These are phyloP conservation scores for Pyrenopolyporus hunteri DNA, from an alignment of 495 filamentous ascomycete genomes.

Conservation along the genomic window DNA sequence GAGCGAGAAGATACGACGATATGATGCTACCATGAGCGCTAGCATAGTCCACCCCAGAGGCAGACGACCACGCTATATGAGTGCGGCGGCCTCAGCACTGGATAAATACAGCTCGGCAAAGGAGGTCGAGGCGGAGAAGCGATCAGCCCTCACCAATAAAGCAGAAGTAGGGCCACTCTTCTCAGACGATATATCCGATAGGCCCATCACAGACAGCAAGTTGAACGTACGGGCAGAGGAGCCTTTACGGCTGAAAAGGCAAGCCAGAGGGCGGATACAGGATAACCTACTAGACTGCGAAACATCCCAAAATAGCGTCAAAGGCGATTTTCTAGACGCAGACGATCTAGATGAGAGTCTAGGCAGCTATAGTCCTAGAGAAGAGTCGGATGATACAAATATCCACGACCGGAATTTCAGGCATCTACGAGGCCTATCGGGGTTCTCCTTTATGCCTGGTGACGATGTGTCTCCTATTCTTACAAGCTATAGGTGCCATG, in stretches of 20 bases:
- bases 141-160: not conserved
- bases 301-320: not conserved
- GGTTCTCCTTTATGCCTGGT: conserved; percentile 28
- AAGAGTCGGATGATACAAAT: not conserved
- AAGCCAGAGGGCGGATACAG: conserved; percentile 13
- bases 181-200: conserved; percentile 15
- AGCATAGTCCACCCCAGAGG: not conserved
- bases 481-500: too few species aligned
- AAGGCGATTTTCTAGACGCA: not conserved
- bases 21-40: conserved; percentile 1
- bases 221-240: not conserved
- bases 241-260: not conserved
- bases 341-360: not conserved
- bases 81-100: not conserved
- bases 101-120: not conserved
- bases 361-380: not conserved
- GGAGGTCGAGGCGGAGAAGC: not conserved
- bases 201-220: not conserved
- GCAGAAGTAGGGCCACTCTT: conserved; percentile 11
- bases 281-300: conserved; percentile 15
- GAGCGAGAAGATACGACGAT: conserved; percentile 34
- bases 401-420: not conserved
- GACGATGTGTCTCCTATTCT: conserved; percentile 15
- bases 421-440: conserved; percentile 12
- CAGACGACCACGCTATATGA: not conserved